Evolutionary conservation across 352 stramenopile species (phyloP), one percentile per base, ranked within the genome.

Genomic region (Pythium guiyangense): DNA sequence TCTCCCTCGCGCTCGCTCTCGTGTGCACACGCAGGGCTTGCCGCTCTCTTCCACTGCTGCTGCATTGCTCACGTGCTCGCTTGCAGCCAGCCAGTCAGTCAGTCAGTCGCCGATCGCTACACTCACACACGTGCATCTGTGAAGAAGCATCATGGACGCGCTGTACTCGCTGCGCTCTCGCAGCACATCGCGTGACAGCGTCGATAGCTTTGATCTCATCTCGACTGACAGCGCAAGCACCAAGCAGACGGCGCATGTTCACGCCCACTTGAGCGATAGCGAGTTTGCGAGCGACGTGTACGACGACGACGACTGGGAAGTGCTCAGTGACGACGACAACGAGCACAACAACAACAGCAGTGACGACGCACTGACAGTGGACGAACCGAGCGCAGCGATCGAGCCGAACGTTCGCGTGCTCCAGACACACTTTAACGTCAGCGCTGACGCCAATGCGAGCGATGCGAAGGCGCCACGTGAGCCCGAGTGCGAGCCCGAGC

Each of bases 251-350:
- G 10, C 48, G 6, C 29, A 46, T 3, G 6, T 17, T 2, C n/a
- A 15, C 48, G 15, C 2, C 34, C 58, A 57, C 15, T 49, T 47
- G 25, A 15, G 15, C 17, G 37, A 35, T 60, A 71, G 11, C 63
- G 62, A 46, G 44, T 74, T 62, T 45, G 31, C 18, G 5, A 29
- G 34, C 3, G 50, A 53, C 6, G 60, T 12, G 2, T 52, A 45
- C 49, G 31, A 50, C 18, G 35, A 62, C 4, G 57, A 66, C 49
- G 74, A 83, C 44, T 88, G 77, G 77, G 77, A 86, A 40, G 64
- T 84, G 15, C 34, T 88, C 6, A 58, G 58, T 14, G 50, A 35
- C 4, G 25, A 43, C 27, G 39, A 25, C 4, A 29, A 52, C 14
- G 55, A 37, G 14, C 6, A 50, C 9, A 34, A 25, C 42, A n/a